A percentile compares a stretch with the other conserved stretches of the same genome.
Conservation (phyloP, 2,329 filamentous ascomycete genomes). For the Paramyrothecium sp. region DNA sequence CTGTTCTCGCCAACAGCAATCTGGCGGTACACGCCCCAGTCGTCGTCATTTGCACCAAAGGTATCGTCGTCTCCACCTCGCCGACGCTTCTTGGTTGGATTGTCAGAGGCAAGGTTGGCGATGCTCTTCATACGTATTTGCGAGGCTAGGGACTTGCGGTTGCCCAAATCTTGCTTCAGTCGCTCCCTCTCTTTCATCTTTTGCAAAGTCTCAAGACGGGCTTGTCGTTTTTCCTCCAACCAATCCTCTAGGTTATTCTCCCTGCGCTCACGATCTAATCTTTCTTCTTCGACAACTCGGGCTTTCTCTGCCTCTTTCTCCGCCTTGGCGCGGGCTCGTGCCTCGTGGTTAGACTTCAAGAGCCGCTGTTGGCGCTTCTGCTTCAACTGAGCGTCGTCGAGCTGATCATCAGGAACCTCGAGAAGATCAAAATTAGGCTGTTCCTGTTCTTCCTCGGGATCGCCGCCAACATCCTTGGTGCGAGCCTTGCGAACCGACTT, state of each 20-base stretch:
- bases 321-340: constrained; percentile 86
- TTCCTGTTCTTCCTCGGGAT: constrained; percentile 78
- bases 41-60: constrained; percentile 94
- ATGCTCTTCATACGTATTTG: constrained; percentile 99
- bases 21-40: constrained; percentile 95
- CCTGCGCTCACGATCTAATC: constrained; percentile 78
- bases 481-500: constrained; percentile 85
- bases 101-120: constrained; percentile 90
- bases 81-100: constrained; percentile 77
- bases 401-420: constrained; percentile 84
- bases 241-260: constrained; percentile 83
- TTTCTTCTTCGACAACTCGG: constrained; percentile 76
- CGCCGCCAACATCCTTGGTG: constrained; percentile 87
- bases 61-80: constrained; percentile 91
- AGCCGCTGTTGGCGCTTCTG: constrained; percentile 90
- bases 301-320: constrained; percentile 95
- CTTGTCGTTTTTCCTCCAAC: constrained; percentile 78
- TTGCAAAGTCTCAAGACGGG: constrained; percentile 67
- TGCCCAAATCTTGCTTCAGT: constrained; percentile 90
- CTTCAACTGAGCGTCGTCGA: constrained; percentile 89
- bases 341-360: constrained; percentile 93
- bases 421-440: constrained; percentile 84
- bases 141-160: constrained; percentile 92
- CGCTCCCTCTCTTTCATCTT: constrained; percentile 93
- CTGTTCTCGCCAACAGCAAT: constrained; percentile 81